These are phyloP conservation scores for Claviceps sp. DNA, from an alignment of 2,329 filamentous ascomycete genomes.

Conservation along the genomic window DNA sequence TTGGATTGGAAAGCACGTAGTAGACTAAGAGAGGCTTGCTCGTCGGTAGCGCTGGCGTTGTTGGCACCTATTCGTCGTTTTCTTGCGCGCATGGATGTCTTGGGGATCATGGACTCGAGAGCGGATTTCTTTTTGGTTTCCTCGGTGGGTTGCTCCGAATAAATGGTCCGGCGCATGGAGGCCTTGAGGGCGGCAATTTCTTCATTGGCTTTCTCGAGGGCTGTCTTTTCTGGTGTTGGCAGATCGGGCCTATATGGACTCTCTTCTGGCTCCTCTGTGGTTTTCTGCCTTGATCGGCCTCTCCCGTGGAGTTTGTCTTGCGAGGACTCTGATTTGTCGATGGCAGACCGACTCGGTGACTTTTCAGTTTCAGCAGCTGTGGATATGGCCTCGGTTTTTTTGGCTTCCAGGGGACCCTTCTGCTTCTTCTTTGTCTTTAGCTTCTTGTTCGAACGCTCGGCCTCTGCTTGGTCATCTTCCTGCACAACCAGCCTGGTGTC, in stretches of 20 bases:
- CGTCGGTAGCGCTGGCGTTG: slow-evolving; percentile 38
- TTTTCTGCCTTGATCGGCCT: not conserved
- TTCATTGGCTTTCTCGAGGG: slow-evolving; percentile 59
- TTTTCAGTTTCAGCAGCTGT: slow-evolving; percentile 7
- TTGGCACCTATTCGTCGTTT: slow-evolving; percentile 51
- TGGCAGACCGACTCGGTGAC: not conserved
- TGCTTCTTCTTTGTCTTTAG: slow-evolving; percentile 10
- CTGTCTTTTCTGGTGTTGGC: slow-evolving; percentile 28
- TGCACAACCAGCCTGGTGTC: slow-evolving; percentile 60
- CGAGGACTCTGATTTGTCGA: not conserved
- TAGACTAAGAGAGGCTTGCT: slow-evolving; percentile 53
- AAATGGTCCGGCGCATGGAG: slow-evolving; percentile 59
- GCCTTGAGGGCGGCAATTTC: slow-evolving; percentile 71
- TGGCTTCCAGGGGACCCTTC: slow-evolving; percentile 18
- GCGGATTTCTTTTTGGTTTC: slow-evolving; percentile 49
- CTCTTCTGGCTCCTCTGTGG: slow-evolving; percentile 10
- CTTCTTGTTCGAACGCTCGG: slow-evolving; percentile 12
- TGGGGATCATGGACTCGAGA: slow-evolving; percentile 61
- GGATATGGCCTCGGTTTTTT: slow-evolving; percentile 12
- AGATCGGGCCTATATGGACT: slow-evolving; percentile 15
- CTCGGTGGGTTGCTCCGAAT: slow-evolving; percentile 31
- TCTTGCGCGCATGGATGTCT: slow-evolving; percentile 54
- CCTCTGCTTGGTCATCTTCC: slow-evolving; percentile 22
- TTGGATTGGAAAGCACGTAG: slow-evolving; percentile 71
- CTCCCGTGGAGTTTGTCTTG: not conserved